Evolutionary conservation across 129 eudicot species (phyloP), one percentile per base, ranked within the genome.

Genomic region (Gnaphalium uliginosum): DNA sequence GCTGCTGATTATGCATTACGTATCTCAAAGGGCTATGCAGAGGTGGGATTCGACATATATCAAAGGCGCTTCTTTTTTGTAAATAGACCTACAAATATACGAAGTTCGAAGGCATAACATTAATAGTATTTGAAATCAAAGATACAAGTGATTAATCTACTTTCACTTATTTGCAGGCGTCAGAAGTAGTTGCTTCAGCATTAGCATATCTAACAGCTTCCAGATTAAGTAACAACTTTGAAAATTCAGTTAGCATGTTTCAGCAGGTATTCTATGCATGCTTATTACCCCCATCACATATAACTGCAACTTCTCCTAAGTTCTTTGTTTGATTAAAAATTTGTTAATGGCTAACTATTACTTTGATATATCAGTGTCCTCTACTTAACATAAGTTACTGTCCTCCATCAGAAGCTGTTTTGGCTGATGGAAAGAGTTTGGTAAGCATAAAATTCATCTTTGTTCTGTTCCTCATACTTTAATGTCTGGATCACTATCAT

Each of bases 1-100:
- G 95, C 98, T 83, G 84, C 90, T 79, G 98, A 93, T 78, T 93
- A 93, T 85, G 85, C 98, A 56, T 29, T 78, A 89, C 88, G 96
- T 78, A 83, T 93, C 24, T 84, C 89, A 57, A 85, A 81, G 41
- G 98, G 96, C 76, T 88, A 90, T 63, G 71, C 73, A 70, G 87
- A 90, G 94, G 98, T 92, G 68, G 66, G 70, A 58, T 46, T n/a
- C n/a, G n/a, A n/a, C n/a, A n/a, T n/a, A n/a, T n/a, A n/a, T n/a
- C n/a, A n/a, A n/a, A n/a, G n/a, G n/a, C n/a, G n/a, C n/a, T n/a
- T n/a, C n/a, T n/a, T n/a, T n/a, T n/a, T n/a, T n/a, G n/a, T 66
- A 5, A 19, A 65, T 14, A n/a, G 5, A 41, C n/a, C 63, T 41
- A 60, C 24, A 8, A 5, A 71, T 46, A 0, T 19, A 69, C 23